Evolutionary conservation across 2,329 filamentous ascomycete genomes (phyloP).

Genomic region (Penicillium sp.): DNA sequence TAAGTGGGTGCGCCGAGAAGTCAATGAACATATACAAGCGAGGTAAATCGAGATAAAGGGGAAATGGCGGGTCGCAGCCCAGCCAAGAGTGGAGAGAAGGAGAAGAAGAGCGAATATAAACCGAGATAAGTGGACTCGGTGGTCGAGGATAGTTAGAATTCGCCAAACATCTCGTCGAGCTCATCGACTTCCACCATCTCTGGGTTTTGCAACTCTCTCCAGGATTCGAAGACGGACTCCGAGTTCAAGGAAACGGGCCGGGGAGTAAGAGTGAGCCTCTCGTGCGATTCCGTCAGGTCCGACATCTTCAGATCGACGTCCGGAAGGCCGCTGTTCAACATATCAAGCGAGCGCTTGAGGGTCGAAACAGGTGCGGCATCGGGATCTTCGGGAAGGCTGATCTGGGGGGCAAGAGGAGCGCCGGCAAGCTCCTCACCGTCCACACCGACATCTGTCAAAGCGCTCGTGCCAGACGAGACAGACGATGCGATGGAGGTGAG

Average conservation of each 20-base stretch:
- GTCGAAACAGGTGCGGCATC: slow-evolving; percentile 29
- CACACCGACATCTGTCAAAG: slow-evolving; percentile 31
- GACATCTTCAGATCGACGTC: slow-evolving; percentile 39
- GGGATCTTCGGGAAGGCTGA: slow-evolving; percentile 31
- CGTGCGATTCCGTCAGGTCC: slow-evolving; percentile 31
- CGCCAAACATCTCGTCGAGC: slow-evolving; percentile 80
- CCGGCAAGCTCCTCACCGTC: slow-evolving; percentile 25
- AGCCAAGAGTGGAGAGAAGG: slow-evolving; percentile 18
- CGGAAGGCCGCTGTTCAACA: slow-evolving; percentile 38
- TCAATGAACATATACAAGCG: slow-evolving; percentile 21
- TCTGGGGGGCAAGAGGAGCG: slow-evolving; percentile 26
- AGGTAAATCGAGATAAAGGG: slow-evolving; percentile 5
- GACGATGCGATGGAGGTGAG: slow-evolving; percentile 42
- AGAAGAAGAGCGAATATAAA: slow-evolving; percentile 5
- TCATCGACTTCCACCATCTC: slow-evolving; percentile 92
- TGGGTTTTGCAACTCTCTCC: slow-evolving; percentile 66
- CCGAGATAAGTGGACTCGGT: not conserved
- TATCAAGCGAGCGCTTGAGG: slow-evolving; percentile 40
- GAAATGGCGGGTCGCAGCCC: slow-evolving; percentile 15
- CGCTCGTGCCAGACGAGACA: slow-evolving; percentile 42
- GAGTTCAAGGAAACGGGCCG: slow-evolving; percentile 31
- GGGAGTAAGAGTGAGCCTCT: slow-evolving; percentile 46
- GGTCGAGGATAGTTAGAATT: slow-evolving; percentile 51
- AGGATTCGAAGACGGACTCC: slow-evolving; percentile 49
- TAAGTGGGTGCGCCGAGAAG: slow-evolving; percentile 10